phyloP scores from a whole-genome alignment of 495 filamentous ascomycete species.

The Aspergillus ellipticus region DNA sequence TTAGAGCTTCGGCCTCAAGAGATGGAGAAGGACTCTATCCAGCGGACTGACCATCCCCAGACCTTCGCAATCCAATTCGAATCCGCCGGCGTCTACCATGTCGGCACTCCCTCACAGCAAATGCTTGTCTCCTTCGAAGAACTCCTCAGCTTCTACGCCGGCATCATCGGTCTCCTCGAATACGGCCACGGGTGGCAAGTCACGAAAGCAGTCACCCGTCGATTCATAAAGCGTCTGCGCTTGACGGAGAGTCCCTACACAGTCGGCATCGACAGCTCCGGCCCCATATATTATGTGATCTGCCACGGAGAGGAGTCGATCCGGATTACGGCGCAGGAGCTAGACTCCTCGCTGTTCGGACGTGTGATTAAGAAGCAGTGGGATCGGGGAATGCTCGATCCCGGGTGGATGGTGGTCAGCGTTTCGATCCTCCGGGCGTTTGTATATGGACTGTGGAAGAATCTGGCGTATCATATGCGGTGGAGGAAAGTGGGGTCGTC shows the following conservation, averaged over 20 bases:
- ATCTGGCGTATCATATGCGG: neutral
- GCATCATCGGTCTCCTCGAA: neutral
- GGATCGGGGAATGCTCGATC: neutral
- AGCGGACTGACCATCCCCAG: neutral
- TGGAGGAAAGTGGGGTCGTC: neutral
- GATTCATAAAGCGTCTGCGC: neutral
- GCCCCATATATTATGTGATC: neutral
- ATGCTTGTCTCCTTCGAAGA: neutral
- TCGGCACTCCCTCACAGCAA: neutral
- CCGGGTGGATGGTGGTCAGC: neutral
- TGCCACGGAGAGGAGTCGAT: neutral
- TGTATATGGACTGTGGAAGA: neutral
- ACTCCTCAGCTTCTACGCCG: neutral
- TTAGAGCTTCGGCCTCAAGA: too few species aligned
- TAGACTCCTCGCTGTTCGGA: neutral
- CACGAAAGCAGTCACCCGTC: neutral
- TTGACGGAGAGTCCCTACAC: neutral
- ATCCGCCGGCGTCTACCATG: neutral
- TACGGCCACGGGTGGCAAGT: neutral
- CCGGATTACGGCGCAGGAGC: neutral
- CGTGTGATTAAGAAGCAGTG: neutral
- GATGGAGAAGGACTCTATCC: too few species aligned
- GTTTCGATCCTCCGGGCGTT: neutral
- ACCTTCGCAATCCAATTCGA: neutral
- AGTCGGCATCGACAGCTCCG: neutral